Conservation (phyloP, 2,329 filamentous ascomycete genomes). For the Teratosphaeria nubilosa region DNA sequence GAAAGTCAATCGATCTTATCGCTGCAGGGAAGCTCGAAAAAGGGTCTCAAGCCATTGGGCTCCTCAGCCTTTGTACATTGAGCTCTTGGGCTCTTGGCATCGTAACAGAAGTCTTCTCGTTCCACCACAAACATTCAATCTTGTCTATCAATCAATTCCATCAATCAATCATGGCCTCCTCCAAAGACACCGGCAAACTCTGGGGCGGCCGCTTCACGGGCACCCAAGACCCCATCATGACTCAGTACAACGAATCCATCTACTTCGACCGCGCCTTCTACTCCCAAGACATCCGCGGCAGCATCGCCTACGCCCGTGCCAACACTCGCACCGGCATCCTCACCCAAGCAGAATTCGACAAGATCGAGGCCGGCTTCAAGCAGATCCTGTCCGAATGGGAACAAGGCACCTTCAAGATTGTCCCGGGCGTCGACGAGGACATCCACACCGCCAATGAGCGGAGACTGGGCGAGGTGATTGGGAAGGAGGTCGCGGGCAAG, state of each 20-base stretch:
- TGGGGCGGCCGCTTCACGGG: constrained; percentile 56
- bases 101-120: neutral
- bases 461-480: constrained; percentile 65
- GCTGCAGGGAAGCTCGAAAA: neutral
- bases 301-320: constrained; percentile 70
- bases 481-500: constrained; percentile 76
- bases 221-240: constrained; percentile 77
- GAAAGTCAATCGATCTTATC: neutral
- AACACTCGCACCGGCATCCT: constrained; percentile 69
- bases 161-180: neutral
- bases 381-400: constrained; percentile 45
- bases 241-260: constrained; percentile 72
- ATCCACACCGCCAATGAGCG: constrained; percentile 48
- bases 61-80: neutral
- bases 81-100: neutral
- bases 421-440: constrained; percentile 42
- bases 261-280: constrained; percentile 70
- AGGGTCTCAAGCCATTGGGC: too few relatives aligned
- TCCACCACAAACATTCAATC: neutral
- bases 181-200: constrained; percentile 33
- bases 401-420: constrained; percentile 34
- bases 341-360: constrained; percentile 58
- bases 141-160: neutral
- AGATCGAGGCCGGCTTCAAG: constrained; percentile 62
- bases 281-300: constrained; percentile 69